Conservation (phyloP, 192 early-diverging fungal genomes). For the Pilaira anomala region DNA sequence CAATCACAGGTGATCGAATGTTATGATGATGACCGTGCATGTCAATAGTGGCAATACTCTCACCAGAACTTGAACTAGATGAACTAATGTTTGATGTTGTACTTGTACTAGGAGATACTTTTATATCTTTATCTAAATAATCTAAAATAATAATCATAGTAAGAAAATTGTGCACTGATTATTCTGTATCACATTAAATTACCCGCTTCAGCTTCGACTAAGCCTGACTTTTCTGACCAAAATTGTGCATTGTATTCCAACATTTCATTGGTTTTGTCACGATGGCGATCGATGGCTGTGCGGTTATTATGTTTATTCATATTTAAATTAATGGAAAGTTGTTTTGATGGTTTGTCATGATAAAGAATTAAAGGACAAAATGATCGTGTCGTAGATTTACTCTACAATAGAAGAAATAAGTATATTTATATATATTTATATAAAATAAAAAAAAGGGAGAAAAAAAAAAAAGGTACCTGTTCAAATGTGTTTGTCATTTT, state of each 20-base stretch:
- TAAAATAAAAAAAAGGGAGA: background rate
- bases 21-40: background rate
- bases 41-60: conserved; percentile 29
- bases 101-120: conserved; percentile 28
- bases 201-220: background rate
- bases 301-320: conserved; percentile 7
- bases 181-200: conserved; percentile 3
- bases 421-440: too few relatives aligned
- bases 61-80: conserved; percentile 23
- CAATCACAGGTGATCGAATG: conserved; percentile 8
- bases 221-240: conserved; percentile 10
- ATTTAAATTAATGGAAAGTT: conserved; percentile 1
- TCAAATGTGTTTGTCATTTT: background rate
- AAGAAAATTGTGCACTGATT: conserved; percentile 6
- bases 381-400: conserved; percentile 12
- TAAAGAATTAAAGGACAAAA: conserved; percentile 23
- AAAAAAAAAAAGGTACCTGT: background rate
- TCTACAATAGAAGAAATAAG: too few relatives aligned
- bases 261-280: conserved; percentile 20
- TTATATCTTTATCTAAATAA: conserved; percentile 14
- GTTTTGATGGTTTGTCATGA: conserved; percentile 8
- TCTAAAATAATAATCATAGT: conserved; percentile 10
- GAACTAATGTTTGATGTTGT: conserved; percentile 28
- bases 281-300: conserved; percentile 20
- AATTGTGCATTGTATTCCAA: conserved; percentile 23